A percentile compares a stretch with the other conserved stretches of the same genome.
Evolutionary conservation across 1,139 yeast genomes (phyloP).

Genomic region (Pichia sp.): DNA sequence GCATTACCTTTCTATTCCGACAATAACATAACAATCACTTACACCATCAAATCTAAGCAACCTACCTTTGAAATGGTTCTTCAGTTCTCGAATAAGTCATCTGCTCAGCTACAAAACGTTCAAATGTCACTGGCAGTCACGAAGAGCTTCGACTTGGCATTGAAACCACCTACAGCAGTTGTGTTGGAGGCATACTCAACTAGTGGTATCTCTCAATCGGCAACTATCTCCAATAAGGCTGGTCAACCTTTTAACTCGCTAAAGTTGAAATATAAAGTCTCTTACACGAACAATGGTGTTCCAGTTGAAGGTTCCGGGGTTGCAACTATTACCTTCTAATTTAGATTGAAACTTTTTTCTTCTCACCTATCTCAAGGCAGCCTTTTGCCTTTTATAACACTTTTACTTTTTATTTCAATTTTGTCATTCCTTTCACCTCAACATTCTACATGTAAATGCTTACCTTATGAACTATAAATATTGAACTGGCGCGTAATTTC

Average conservation of each 20-base stretch:
- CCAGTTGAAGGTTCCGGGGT: conserved; percentile 54
- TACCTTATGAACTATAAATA: no score
- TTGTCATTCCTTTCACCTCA: no score
- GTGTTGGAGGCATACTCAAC: conserved; percentile 42
- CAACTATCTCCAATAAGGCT: conserved; percentile 49
- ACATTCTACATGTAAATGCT: no score
- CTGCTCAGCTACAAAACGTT: conserved; percentile 44
- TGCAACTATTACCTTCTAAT: conserved; percentile 20
- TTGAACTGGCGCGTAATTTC: no score
- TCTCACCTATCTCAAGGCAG: no score
- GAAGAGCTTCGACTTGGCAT: conserved; percentile 53
- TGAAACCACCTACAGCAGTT: conserved; percentile 66
- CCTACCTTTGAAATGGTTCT: conserved; percentile 33
- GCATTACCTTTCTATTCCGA: conserved; percentile 37
- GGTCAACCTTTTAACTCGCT: conserved; percentile 35
- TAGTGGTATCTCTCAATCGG: conserved; percentile 54
- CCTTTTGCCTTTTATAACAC: no score
- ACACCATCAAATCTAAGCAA: conserved; percentile 34
- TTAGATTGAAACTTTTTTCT: no score
- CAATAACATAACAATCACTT: conserved; percentile 44
- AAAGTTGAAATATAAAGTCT: conserved; percentile 78
- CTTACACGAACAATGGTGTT: conserved; percentile 44
- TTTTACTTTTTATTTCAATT: no score
- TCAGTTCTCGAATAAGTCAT: conserved; percentile 40
- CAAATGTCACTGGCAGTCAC: conserved; percentile 81